Evolutionary conservation across 164 flowering plant species (phyloP).

Genomic region (Nymphaea thermarum): DNA sequence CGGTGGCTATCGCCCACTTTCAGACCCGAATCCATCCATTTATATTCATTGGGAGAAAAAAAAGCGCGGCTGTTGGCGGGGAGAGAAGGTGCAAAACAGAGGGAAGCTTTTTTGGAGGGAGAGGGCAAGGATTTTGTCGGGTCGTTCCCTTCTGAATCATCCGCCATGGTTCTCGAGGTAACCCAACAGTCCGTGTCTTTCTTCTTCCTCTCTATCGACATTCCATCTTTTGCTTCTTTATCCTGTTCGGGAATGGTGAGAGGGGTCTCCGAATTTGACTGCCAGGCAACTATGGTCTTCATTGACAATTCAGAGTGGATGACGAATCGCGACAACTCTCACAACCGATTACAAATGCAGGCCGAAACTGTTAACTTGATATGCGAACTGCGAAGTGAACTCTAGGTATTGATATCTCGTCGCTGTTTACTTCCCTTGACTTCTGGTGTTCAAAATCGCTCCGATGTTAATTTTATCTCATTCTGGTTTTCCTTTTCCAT

Average conservation of each 20-base stretch:
- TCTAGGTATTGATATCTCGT: neutral
- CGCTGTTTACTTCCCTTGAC: neutral
- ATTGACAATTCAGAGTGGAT: slow-evolving; percentile 93
- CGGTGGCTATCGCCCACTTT: no score
- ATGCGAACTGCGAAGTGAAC: slow-evolving; percentile 37
- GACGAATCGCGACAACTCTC: slow-evolving; percentile 81
- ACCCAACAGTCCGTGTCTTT: neutral
- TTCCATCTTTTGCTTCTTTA: neutral
- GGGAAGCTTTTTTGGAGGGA: neutral
- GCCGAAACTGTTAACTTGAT: slow-evolving; percentile 79
- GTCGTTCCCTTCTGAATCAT: slow-evolving; percentile 4
- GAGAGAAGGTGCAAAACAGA: no score
- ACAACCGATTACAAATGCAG: slow-evolving; percentile 69
- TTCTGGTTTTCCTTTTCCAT: neutral
- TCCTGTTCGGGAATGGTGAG: slow-evolving; percentile 1
- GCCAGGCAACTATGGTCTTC: slow-evolving; percentile 90
- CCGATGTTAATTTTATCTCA: no score
- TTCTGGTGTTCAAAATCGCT: no score
- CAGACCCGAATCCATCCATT: no score
- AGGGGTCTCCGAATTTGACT: neutral
- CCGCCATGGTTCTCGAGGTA: slow-evolving; percentile 47
- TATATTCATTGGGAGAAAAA: no score
- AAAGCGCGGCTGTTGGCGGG: no score
- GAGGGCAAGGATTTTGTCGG: neutral
- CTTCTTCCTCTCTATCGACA: neutral